Conservation (phyloP, 73 alveolate species). For the Breviolum minutum region DNA sequence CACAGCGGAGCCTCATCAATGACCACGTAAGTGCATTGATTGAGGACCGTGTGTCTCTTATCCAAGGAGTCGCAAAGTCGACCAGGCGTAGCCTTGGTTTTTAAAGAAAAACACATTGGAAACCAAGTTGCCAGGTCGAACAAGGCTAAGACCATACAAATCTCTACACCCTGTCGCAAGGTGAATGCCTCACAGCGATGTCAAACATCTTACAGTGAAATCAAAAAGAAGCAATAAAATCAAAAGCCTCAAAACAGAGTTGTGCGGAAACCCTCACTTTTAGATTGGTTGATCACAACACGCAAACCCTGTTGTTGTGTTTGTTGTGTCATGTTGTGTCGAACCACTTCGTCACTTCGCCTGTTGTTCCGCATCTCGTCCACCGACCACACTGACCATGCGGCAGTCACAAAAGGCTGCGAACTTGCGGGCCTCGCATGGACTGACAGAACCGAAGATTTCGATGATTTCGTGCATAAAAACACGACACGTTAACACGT, state of each 20-base stretch:
- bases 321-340: too few species aligned
- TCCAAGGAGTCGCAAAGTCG: slow-evolving; percentile 98
- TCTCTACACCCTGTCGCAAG: slow-evolving; percentile 98
- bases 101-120: neutral
- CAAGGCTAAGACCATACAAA: slow-evolving; percentile 96
- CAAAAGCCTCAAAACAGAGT: too few species aligned
- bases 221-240: too few species aligned
- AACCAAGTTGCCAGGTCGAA: too few species aligned
- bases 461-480: neutral
- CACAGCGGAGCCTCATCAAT: slow-evolving; percentile 98
- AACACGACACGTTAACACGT: slow-evolving; percentile 27
- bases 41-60: slow-evolving; percentile 98
- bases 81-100: slow-evolving; percentile 98
- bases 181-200: slow-evolving; percentile 49
- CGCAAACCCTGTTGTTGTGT: too few species aligned
- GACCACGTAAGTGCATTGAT: slow-evolving; percentile 97
- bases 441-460: too few species aligned
- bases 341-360: slow-evolving; percentile 34
- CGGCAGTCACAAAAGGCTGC: slow-evolving; percentile 96
- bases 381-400: slow-evolving; percentile 96
- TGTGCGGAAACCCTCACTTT: too few species aligned
- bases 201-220: too few species aligned
- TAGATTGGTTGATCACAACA: too few species aligned
- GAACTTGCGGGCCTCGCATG: slow-evolving; percentile 82
- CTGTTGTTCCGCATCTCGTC: slow-evolving; percentile 98